Evolutionary conservation across 768 basidiomycete species (phyloP).

Genomic region (Sporobolomyces pararoseus): DNA sequence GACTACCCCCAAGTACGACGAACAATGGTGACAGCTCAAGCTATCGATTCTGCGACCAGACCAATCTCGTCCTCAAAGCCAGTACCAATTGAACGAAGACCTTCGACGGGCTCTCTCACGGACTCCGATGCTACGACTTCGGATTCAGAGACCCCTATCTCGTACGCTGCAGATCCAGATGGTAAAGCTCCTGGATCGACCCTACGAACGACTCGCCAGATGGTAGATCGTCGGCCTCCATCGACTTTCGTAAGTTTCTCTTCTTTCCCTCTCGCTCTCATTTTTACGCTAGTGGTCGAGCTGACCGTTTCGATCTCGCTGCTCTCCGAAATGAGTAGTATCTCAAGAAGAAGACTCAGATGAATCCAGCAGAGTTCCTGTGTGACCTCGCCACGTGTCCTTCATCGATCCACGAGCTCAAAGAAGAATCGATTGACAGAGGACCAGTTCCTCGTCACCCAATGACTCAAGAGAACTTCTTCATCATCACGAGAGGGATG

Average conservation of each 20-base stretch:
- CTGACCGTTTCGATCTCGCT: not conserved
- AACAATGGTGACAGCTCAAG: not conserved
- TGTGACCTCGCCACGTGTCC: constrained; percentile 30
- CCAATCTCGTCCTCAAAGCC: not conserved
- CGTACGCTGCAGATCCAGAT: constrained; percentile 22
- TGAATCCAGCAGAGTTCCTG: constrained; percentile 28
- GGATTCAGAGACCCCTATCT: constrained; percentile 14
- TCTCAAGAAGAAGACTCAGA: constrained; percentile 21
- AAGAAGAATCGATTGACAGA: constrained; percentile 27
- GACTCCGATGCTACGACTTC: constrained; percentile 7
- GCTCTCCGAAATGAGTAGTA: constrained; percentile 5
- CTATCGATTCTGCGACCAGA: not conserved
- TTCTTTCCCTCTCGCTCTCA: not conserved
- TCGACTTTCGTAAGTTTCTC: constrained; percentile 16
- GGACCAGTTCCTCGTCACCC: constrained; percentile 13
- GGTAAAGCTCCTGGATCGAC: not conserved
- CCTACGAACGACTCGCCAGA: constrained; percentile 12
- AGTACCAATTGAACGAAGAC: not conserved
- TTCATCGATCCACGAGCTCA: constrained; percentile 24
- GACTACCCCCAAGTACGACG: not conserved
- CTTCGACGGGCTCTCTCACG: constrained; percentile 12
- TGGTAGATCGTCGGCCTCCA: constrained; percentile 22
- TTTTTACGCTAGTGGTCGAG: not conserved
- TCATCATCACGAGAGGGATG: constrained; percentile 17
- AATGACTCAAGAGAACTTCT: constrained; percentile 12